phyloP scores from a whole-genome alignment of 2,329 filamentous ascomycete genomes.

The Neonectria faginata region DNA sequence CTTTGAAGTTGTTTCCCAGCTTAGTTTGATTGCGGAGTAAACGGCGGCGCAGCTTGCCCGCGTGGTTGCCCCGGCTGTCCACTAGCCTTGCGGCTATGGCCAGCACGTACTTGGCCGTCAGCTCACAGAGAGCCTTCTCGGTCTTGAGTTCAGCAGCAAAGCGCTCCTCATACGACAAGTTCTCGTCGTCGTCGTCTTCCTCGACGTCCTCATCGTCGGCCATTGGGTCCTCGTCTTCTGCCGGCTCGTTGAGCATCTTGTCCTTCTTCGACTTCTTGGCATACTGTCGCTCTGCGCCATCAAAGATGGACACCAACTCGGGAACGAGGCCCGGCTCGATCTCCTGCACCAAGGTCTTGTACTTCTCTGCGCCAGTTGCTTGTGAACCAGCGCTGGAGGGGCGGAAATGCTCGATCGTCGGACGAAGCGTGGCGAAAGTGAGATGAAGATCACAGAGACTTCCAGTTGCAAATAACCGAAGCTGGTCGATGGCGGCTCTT shows the following conservation, averaged over 20 bases:
- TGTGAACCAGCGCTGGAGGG: slow-evolving; percentile 42
- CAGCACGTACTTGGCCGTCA: slow-evolving; percentile 86
- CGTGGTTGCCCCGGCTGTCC: slow-evolving; percentile 70
- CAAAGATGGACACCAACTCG: slow-evolving; percentile 81
- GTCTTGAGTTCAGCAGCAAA: slow-evolving; percentile 77
- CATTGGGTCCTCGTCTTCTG: slow-evolving; percentile 79
- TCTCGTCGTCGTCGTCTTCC: slow-evolving; percentile 67
- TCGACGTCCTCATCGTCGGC: slow-evolving; percentile 69
- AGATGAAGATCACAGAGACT: slow-evolving; percentile 85
- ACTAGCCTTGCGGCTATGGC: slow-evolving; percentile 81
- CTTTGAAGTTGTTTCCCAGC: slow-evolving; percentile 87
- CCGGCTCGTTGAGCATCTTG: slow-evolving; percentile 69
- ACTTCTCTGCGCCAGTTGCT: slow-evolving; percentile 45
- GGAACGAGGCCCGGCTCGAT: slow-evolving; percentile 72
- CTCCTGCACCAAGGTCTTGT: slow-evolving; percentile 70
- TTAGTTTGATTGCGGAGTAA: slow-evolving; percentile 83
- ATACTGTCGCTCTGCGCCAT: slow-evolving; percentile 79
- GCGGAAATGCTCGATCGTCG: slow-evolving; percentile 58
- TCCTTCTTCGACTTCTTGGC: slow-evolving; percentile 75
- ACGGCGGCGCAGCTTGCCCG: slow-evolving; percentile 75
- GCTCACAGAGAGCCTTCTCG: slow-evolving; percentile 86
- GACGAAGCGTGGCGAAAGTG: slow-evolving; percentile 79
- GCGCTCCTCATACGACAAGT: slow-evolving; percentile 67
- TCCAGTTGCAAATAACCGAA: slow-evolving; percentile 80
- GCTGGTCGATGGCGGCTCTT: slow-evolving; percentile 77